Base-by-base conservation (phyloP, 1,284 basidiomycete species). In the Puccinia hordei region DNA sequence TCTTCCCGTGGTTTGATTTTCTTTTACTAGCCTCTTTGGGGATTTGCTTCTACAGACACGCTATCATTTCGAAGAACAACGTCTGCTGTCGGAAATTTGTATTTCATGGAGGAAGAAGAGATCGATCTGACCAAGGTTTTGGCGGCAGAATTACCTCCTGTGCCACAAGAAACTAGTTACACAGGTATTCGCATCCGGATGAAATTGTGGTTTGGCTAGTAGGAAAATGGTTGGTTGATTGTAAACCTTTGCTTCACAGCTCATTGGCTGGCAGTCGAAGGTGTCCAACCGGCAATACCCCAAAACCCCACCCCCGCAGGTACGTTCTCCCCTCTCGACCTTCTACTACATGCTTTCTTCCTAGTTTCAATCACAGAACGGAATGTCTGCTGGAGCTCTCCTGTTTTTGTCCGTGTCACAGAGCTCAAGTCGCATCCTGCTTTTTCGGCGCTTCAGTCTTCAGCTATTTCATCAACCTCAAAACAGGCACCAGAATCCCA, bases 261-360 rank as follows among this genome's bases (percentile, higher is more conserved):
- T 4, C 96, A 99, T 85, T 99, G 96, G 97, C 89, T 99, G 30
- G 95, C 96, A 0, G 94, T 99, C 33, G 96, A 99, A 85, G 96
- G 97, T 51, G 93, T 99, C 3, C 96, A 99, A 85, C 96, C 97
- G 0, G 90, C 95, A 22, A 93, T 98, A 59, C 94, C 95, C 8
- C 95, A 99, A 86, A 99, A 99, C 85, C 97, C 97, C 0, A 92
- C 94, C 0, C 87, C 87, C 22, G 84, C 85, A 19, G 77, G 69
- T 83, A 65, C 33, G 8, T 69, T 55, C 44, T 71, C 61, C 63
- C 78, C 10, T 68, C 68, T 22, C 22, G 75, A n/a, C 59, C 76
- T 30, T 22, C 81, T n/a, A 33, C 46, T 15, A 51, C 38, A 19
- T 44, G 65, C 22, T 71, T 30, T 77, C 82, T 24, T 76, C 79